Percentiles rank a stretch among this genome's conserved stretches.
phyloP scores from a whole-genome alignment of 805 yeast species.

The Metschnikowia dekortorum region DNA sequence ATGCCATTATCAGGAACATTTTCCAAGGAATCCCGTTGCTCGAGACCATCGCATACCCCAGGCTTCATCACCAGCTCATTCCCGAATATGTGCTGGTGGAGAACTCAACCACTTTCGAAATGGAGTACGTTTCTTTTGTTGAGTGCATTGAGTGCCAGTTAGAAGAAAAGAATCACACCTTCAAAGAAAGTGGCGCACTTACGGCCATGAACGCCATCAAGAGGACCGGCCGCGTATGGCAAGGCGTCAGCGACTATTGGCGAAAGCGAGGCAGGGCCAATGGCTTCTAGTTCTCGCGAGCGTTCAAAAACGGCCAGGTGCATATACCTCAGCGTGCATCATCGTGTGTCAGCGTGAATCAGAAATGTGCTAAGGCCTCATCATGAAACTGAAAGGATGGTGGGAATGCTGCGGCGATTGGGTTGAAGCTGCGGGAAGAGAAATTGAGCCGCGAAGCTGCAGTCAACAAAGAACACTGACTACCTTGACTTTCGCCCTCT shows the following conservation, averaged over 20 bases:
- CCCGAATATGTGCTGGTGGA: constrained; percentile 70
- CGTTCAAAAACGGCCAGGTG: neutral
- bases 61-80: constrained; percentile 84
- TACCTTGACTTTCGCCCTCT: neutral
- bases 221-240: constrained; percentile 43
- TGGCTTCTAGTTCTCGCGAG: constrained; percentile 44
- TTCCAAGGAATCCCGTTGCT: constrained; percentile 56
- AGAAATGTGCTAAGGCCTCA: too few species aligned
- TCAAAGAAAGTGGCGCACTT: constrained; percentile 32
- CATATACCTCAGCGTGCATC: too few species aligned
- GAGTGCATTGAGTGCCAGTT: constrained; percentile 28
- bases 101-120: constrained; percentile 35
- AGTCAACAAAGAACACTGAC: neutral
- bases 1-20: constrained; percentile 67
- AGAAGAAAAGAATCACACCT: constrained; percentile 34
- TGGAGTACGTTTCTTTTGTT: constrained; percentile 19
- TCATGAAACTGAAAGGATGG: neutral
- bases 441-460: neutral
- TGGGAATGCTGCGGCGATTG: too few species aligned
- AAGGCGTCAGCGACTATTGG: constrained; percentile 90
- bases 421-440: neutral
- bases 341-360: too few species aligned
- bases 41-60: constrained; percentile 70
- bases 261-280: constrained; percentile 74
- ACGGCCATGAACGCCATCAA: constrained; percentile 41